Evolutionary conservation across 2,329 filamentous ascomycete genomes (phyloP), one percentile per base, ranked within the genome.

Genomic region (Hypoxylon sp.): DNA sequence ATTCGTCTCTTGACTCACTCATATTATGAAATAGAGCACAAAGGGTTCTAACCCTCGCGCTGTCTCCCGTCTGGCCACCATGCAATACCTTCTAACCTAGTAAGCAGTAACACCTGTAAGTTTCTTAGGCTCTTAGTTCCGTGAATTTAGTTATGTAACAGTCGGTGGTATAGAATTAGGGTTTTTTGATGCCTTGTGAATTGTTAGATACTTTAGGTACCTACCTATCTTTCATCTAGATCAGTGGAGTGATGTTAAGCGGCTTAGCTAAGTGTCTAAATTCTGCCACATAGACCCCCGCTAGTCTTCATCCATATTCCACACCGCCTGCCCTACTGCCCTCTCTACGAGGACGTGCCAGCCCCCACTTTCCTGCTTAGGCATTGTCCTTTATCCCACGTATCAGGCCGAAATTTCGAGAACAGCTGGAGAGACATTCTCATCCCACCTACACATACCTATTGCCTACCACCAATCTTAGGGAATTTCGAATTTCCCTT

Each of bases 321-420:
- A 38, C 55, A 58, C 55, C 43, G 55, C 55, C 30, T n/a, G n/a
- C n/a, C n/a, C n/a, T n/a, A n/a, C n/a, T n/a, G n/a, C n/a, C n/a
- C n/a, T n/a, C n/a, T n/a, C n/a, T n/a, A n/a, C n/a, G n/a, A n/a
- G 23, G n/a, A 58, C 6, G 14, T 14, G n/a, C 36, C 11, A 52
- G 46, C 61, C 61, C 67, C 61, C 61, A 63, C 64, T 55, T 63
- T 63, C 61, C 61, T 34, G 28, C 25, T 64, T 59, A 23, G 57
- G 52, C 60, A 14, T n/a, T 53, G 53, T 70, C 55, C 64, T 45
- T 34, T 62, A 25, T 57, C 38, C 46, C 48, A 66, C 38, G 49
- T 62, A 60, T 68, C 65, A 72, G 67, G 70, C 65, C 70, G 67
- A 72, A 72, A 70, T 68, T 72, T 72, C 67, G 65, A 72, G 68